Conservation (phyloP, 768 basidiomycete genomes). For the Tylopilus plumbeoviolaceoides region DNA sequence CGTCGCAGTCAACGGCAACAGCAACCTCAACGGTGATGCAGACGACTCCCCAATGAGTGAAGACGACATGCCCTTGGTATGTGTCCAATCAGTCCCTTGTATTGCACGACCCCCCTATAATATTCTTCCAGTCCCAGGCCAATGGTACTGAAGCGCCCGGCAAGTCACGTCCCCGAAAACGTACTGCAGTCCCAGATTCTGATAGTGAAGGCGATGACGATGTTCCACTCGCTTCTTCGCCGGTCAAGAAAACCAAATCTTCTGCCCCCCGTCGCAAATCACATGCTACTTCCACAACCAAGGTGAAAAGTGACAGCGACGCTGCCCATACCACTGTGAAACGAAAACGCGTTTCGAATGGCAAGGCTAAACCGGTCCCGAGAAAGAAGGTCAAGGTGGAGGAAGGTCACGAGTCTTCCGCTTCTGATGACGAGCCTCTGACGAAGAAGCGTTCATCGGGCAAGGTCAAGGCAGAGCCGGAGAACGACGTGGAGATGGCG, state of each 20-base stretch:
- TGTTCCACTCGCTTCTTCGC: constrained; percentile 68
- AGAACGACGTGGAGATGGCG: constrained; percentile 45
- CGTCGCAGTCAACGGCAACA: constrained; percentile 43
- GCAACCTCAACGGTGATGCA: constrained; percentile 35
- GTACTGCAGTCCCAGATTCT: constrained; percentile 47
- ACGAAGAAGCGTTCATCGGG: constrained; percentile 20
- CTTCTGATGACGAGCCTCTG: constrained; percentile 35
- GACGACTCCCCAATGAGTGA: constrained; percentile 56
- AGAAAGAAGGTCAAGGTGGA: constrained; percentile 67
- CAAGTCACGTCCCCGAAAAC: constrained; percentile 42
- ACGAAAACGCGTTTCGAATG: constrained; percentile 44
- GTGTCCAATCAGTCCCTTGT: constrained; percentile 21
- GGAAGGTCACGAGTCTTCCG: constrained; percentile 28
- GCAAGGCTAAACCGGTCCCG: constrained; percentile 49
- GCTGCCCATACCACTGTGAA: constrained; percentile 41
- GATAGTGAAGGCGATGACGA: constrained; percentile 69
- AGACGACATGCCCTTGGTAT: constrained; percentile 68
- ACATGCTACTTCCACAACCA: constrained; percentile 40
- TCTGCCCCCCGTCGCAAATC: constrained; percentile 39
- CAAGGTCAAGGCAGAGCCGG: constrained; percentile 42
- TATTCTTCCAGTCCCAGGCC: constrained; percentile 49
- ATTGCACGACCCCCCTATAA: constrained; percentile 18
- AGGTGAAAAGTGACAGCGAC: constrained; percentile 37
- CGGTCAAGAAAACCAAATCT: constrained; percentile 46
- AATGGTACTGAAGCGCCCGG: constrained; percentile 40